Base-by-base conservation (phyloP, 202 grass and related monocot species). In the Elaeis oleifera region DNA sequence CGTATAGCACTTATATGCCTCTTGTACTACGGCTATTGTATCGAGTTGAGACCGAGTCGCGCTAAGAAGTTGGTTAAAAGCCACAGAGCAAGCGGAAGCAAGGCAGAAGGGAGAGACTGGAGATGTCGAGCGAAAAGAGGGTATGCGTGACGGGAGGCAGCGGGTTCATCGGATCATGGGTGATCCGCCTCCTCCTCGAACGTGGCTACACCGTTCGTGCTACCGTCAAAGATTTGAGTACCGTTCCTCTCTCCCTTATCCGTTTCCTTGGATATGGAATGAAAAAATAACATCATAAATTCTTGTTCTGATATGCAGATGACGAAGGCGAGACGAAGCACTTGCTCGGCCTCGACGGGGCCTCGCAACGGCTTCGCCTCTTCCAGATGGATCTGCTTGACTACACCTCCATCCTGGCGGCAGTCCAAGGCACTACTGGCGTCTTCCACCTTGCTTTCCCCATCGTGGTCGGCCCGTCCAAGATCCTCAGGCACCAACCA, bases 391-490 rank as follows among this genome's bases (percentile, higher is more conserved):
- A 85, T 71, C 78, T 91, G 48, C 77, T 91, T 51, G 77, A 84
- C 71, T 74, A 61, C 61, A 54, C 62, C 20, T 66, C 77, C 14
- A 78, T 92, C 31, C 60, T 74, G 18, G 78, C 73, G 51, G 78
- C 84, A 4, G 57, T 64, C 55, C 58, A 60, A 3, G 84, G 84
- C 2, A 82, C 80, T 24, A 57, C 73, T 7, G 78, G 89, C 25
- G 78, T 85, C 63, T 88, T 88, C 74, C 89, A 94, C 75, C 78
- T 94, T 58, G 89, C 89, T 0, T 82, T 78, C 0, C 78, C 84
- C 23, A 76, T 70, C 60, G 69, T 16, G 15, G 65, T 84, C 13
- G 60, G 79, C 54, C 48, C 58, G 78, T 88, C 75, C 44, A 39
- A 4, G 84, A 94, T 61, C 81, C 74, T 66, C 64, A 70, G 75